Base-by-base conservation (phyloP, 768 basidiomycete genomes). In the Cantharellus anzutake region DNA sequence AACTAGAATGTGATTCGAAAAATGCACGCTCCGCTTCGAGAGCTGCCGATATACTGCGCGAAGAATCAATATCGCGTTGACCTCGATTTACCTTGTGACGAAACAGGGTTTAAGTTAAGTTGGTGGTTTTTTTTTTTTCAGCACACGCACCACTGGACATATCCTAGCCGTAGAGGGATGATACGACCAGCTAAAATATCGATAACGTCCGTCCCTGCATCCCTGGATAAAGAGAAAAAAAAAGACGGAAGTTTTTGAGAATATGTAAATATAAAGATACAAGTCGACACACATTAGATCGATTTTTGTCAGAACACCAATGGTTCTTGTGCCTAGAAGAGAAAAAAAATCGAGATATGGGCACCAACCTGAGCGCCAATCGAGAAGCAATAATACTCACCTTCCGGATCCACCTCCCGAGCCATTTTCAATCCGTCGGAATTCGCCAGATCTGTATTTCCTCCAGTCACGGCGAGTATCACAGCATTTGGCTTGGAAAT, bases 231-330 rank as follows among this genome's bases (percentile, higher is more conserved):
- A 29, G 20, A 29, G n/a, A 29, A 29, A 29, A 29, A 29, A 29
- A 29, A 29, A 60, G 40, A 42, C 38, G 42, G 56, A 11, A 41
- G 14, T 5, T 57, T 35, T 41, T 37, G 37, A 40, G 7, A 14
- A 37, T 55, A 37, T 11, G 35, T 14, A 55, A 11, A 11, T 11
- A 37, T 11, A 14, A 11, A 55, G 52, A 37, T 7, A 11, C 7
- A 37, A 37, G 20, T 11, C 5, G 5, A 78, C 86, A 65, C 65
- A 92, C 96, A 99, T 99, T 64, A 99, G 75, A 71, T 99, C 96
- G 57, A 98, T 85, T 72, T 99, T 99, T 7, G 96, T 99, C 67
- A 98, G 73, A n/a, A 99, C 96, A 78, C 96, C 96, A 64, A 99
- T 97, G 20, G 96, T 99, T 68, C 94, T 78, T 51, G 84, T 86